Percentiles rank a stretch among this genome's conserved stretches.
Conservation (phyloP, 306 rosid species). For the Mimosa pudica region DNA sequence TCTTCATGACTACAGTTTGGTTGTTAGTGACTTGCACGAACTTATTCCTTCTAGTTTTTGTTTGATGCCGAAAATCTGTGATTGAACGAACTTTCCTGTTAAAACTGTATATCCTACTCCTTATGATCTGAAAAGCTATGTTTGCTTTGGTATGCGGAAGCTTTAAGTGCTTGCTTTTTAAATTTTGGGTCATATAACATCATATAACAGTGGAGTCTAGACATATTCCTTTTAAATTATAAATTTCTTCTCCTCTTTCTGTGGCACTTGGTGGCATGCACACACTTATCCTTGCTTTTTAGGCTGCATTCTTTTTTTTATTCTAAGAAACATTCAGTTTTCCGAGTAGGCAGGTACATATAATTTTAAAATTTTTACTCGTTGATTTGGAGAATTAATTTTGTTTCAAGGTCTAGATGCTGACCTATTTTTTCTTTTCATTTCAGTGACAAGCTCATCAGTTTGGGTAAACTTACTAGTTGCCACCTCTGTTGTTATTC, state of each 20-base stretch:
- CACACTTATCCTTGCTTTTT: neutral
- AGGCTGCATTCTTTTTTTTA: neutral
- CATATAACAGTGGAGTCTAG: too few relatives aligned
- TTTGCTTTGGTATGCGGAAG: too few relatives aligned
- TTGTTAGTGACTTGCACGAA: neutral
- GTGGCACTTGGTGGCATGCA: neutral
- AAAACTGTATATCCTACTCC: neutral
- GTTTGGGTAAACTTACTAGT: slow-evolving; percentile 94
- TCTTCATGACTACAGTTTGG: slow-evolving; percentile 11
- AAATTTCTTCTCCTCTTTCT: too few relatives aligned
- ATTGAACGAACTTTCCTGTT: neutral
- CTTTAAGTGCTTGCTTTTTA: too few relatives aligned
- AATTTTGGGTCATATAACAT: too few relatives aligned
- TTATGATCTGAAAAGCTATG: too few relatives aligned
- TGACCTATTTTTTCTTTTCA: slow-evolving; percentile 40
- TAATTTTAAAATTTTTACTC: slow-evolving; percentile 9
- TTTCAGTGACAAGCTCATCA: slow-evolving; percentile 95
- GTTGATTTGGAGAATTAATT: slow-evolving; percentile 26
- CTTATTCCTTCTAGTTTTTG: neutral
- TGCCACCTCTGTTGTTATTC: slow-evolving; percentile 72
- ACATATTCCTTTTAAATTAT: too few relatives aligned
- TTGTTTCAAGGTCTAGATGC: slow-evolving; percentile 26
- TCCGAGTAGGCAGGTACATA: neutral
- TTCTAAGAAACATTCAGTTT: neutral
- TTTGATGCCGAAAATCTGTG: neutral